These are phyloP conservation scores for Aspergillus amoenus DNA, from an alignment of 2,329 filamentous ascomycete species.

Conservation along the genomic window DNA sequence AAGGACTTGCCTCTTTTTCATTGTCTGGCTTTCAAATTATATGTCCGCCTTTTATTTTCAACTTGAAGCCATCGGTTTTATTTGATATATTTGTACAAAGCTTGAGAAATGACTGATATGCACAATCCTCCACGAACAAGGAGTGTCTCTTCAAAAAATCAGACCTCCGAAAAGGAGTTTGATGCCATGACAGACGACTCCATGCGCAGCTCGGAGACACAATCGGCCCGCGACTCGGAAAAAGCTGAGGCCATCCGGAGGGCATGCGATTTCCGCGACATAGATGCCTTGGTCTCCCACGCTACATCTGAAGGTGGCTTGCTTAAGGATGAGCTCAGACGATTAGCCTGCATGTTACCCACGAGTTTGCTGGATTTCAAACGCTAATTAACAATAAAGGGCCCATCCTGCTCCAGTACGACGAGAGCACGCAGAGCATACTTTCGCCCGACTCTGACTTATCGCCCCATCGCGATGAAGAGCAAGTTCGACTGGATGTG, in stretches of 20 bases:
- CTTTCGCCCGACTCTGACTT: conserved; percentile 59
- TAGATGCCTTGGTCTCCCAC: conserved; percentile 56
- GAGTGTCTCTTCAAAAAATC: background rate
- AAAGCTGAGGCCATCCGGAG: conserved; percentile 54
- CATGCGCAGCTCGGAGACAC: conserved; percentile 4
- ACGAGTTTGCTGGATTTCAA: background rate
- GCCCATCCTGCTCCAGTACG: conserved; percentile 50
- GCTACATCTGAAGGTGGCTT: conserved; percentile 68
- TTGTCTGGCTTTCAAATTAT: background rate
- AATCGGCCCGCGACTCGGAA: conserved; percentile 14
- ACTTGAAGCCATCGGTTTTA: background rate
- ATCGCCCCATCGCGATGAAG: conserved; percentile 78
- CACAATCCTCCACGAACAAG: background rate
- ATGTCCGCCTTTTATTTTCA: background rate
- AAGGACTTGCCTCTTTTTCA: background rate
- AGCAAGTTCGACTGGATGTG: conserved; percentile 88
- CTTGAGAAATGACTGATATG: background rate
- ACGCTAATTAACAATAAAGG: conserved; percentile 34
- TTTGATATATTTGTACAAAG: background rate
- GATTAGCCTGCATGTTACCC: conserved; percentile 69
- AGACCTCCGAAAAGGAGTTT: conserved; percentile 2
- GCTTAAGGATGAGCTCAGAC: conserved; percentile 66
- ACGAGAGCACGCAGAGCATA: conserved; percentile 18
- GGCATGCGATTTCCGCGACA: conserved; percentile 61
- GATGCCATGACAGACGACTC: background rate